Conservation (phyloP, 73 alveolate genomes). For the Stentor roeselii region DNA sequence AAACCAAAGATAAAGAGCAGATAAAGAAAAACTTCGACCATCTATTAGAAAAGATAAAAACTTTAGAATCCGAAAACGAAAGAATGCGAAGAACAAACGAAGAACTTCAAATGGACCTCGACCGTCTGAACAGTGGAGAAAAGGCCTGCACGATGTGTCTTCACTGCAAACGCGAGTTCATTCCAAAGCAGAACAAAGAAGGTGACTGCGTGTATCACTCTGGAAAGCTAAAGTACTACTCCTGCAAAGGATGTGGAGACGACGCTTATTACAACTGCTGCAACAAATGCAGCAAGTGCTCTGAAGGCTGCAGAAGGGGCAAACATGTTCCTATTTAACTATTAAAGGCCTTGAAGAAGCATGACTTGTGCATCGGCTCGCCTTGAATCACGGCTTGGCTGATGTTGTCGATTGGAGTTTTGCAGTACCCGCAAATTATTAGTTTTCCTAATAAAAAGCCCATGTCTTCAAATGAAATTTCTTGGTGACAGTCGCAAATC, state of each 20-base stretch:
- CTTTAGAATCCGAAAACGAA: not conserved
- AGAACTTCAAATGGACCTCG: not conserved
- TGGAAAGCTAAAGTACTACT: slow-evolving; percentile 35
- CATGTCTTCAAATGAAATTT: not conserved
- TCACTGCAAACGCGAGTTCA: slow-evolving; percentile 30
- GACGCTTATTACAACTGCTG: slow-evolving; percentile 42
- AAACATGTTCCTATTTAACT: slow-evolving; percentile 31
- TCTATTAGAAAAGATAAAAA: not conserved
- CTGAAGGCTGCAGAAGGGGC: slow-evolving; percentile 37
- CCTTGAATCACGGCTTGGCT: not conserved
- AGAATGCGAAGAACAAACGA: not conserved
- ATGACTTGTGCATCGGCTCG: not conserved
- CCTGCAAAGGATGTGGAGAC: slow-evolving; percentile 41
- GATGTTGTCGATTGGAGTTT: not conserved
- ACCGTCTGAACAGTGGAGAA: not conserved
- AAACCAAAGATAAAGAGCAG: not conserved
- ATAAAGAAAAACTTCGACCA: not conserved
- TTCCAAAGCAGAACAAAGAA: slow-evolving; percentile 34
- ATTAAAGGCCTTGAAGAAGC: not conserved
- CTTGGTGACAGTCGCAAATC: not conserved
- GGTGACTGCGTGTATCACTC: slow-evolving; percentile 33
- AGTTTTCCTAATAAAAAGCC: not conserved
- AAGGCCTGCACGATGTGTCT: not conserved
- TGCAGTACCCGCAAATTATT: not conserved
- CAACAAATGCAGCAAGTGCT: slow-evolving; percentile 34